Evolutionary conservation across 192 early-diverging fungal genomes (phyloP).

Genomic region (Coemansia guatemalensis): DNA sequence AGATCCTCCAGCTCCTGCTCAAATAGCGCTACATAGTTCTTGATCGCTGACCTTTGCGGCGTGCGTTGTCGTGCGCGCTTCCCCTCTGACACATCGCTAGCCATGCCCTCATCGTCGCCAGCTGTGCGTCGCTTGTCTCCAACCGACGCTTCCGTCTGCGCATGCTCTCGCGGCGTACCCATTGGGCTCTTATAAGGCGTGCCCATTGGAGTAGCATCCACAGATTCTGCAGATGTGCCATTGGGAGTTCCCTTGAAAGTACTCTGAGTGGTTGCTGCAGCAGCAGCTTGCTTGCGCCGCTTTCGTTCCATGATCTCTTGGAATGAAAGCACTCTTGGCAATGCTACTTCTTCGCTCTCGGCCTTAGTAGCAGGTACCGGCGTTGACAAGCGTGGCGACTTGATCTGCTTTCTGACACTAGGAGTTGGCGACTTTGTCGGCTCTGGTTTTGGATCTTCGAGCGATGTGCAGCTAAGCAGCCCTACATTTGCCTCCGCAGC

Average conservation of each 20-base stretch:
- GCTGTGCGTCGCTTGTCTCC: conserved; percentile 14
- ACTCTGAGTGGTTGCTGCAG: background rate
- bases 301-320: conserved; percentile 44
- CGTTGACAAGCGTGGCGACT: background rate
- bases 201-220: too few relatives aligned
- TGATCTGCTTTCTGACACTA: too few relatives aligned
- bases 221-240: too few relatives aligned
- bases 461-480: too few relatives aligned
- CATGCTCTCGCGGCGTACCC: background rate
- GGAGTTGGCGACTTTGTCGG: too few relatives aligned
- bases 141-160: background rate
- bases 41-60: background rate
- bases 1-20: conserved; percentile 37
- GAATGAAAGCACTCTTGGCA: conserved; percentile 37
- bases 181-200: too few relatives aligned
- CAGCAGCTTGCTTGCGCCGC: conserved; percentile 28
- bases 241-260: too few relatives aligned
- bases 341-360: background rate
- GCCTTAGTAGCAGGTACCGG: background rate
- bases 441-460: too few relatives aligned
- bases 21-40: conserved; percentile 40
- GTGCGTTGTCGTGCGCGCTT: conserved; percentile 17
- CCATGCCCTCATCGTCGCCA: conserved; percentile 13
- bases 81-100: conserved; percentile 21
- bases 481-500: too few relatives aligned